These are phyloP conservation scores for Mycena kentingensis DNA, from an alignment of 768 basidiomycete genomes.

Conservation along the genomic window DNA sequence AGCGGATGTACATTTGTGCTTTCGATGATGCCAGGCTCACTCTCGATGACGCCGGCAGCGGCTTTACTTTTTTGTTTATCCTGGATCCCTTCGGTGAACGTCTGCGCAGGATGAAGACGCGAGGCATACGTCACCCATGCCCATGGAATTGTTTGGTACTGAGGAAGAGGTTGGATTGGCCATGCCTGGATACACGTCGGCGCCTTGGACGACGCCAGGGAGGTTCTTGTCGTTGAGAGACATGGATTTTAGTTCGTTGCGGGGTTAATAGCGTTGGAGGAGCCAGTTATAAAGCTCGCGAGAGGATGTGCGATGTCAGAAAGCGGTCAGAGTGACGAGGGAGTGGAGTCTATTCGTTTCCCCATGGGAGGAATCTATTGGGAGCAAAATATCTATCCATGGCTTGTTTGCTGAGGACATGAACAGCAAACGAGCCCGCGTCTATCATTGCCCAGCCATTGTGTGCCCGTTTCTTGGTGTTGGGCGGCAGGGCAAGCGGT, in stretches of 20 bases:
- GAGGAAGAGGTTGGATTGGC: constrained; percentile 47
- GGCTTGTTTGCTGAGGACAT: constrained; percentile 68
- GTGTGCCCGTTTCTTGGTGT: constrained; percentile 57
- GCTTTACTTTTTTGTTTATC: constrained; percentile 42
- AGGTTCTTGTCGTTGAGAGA: constrained; percentile 36
- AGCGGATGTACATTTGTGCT: constrained; percentile 54
- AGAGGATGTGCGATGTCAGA: too few species aligned
- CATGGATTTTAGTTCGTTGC: constrained; percentile 31
- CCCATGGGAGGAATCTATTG: constrained; percentile 31
- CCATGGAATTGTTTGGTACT: constrained; percentile 37
- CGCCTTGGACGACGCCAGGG: constrained; percentile 29
- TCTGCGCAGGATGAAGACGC: constrained; percentile 32
- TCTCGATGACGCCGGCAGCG: constrained; percentile 53
- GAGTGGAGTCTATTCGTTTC: constrained; percentile 1
- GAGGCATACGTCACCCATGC: constrained; percentile 46
- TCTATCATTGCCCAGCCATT: constrained; percentile 87
- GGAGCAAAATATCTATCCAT: constrained; percentile 65
- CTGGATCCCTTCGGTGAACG: constrained; percentile 42
- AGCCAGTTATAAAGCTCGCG: too few species aligned
- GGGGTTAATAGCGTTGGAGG: constrained; percentile 1
- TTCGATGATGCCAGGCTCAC: constrained; percentile 59
- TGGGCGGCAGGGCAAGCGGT: constrained; percentile 62
- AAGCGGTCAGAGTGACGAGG: not conserved
- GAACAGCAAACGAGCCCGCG: constrained; percentile 77
- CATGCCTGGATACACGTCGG: constrained; percentile 44